phyloP scores from a whole-genome alignment of 1,139 yeast species.

The Candida mesenterica region DNA sequence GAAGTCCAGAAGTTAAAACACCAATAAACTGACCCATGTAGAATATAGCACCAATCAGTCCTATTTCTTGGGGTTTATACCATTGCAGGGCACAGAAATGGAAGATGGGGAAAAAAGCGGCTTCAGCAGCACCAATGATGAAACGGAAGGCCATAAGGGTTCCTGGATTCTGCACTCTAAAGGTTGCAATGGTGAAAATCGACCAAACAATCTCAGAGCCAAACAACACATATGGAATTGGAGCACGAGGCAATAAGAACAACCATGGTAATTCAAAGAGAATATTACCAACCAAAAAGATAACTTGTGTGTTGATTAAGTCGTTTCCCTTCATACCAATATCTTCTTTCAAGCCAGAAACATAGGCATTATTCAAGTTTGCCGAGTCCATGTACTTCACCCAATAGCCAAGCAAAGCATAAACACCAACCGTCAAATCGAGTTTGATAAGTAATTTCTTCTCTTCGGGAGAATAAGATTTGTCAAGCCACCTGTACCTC shows the following conservation, averaged over 20 bases:
- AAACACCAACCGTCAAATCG: constrained; percentile 25
- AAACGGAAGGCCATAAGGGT: constrained; percentile 29
- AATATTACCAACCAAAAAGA: constrained; percentile 26
- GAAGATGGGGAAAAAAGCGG: constrained; percentile 24
- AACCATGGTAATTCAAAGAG: constrained; percentile 26
- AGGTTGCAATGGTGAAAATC: constrained; percentile 22
- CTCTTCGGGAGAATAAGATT: constrained; percentile 19
- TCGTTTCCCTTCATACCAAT: constrained; percentile 30
- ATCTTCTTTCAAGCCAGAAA: constrained; percentile 26
- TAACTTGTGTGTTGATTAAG: constrained; percentile 29
- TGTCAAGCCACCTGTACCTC: constrained; percentile 20
- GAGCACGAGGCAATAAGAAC: constrained; percentile 20
- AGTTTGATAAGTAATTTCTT: constrained; percentile 25
- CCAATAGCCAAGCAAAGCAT: constrained; percentile 29
- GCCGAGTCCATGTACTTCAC: constrained; percentile 23
- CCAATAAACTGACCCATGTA: constrained; percentile 32
- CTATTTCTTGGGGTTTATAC: constrained; percentile 27
- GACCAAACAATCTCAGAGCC: constrained; percentile 26
- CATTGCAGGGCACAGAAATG: constrained; percentile 25
- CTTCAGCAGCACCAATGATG: constrained; percentile 28
- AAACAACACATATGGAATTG: constrained; percentile 25
- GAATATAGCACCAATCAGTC: constrained; percentile 27
- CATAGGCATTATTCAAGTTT: constrained; percentile 29
- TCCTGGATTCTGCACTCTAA: constrained; percentile 16
- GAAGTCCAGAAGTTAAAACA: constrained; percentile 27